Percentiles rank a stretch among this genome's conserved stretches.
These are phyloP conservation scores for Dictyostelium citrinum DNA, from an alignment of 78 protist genomes.

Conservation along the genomic window DNA sequence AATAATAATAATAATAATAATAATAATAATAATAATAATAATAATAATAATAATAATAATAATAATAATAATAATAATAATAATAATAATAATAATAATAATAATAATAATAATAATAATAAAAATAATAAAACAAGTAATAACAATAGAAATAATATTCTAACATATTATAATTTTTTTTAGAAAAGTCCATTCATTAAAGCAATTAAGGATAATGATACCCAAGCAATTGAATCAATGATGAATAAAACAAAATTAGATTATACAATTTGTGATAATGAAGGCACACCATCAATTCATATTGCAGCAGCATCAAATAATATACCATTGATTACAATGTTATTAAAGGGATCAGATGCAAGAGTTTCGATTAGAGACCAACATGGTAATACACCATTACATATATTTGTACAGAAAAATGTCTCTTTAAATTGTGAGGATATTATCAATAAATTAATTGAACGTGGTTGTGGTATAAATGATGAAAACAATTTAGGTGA, in stretches of 20 bases:
- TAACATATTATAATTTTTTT: neutral
- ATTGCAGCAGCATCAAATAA: slow-evolving; percentile 37
- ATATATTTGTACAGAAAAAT: slow-evolving; percentile 38
- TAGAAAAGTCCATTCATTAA: slow-evolving; percentile 62
- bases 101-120: no score
- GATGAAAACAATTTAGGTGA: slow-evolving; percentile 49
- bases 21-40: no score
- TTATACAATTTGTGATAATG: slow-evolving; percentile 30
- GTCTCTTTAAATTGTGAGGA: slow-evolving; percentile 10
- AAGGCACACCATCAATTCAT: slow-evolving; percentile 61
- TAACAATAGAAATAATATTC: no score
- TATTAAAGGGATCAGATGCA: slow-evolving; percentile 30
- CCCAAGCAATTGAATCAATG: neutral
- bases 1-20: no score
- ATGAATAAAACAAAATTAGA: slow-evolving; percentile 28
- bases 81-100: neutral
- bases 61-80: no score
- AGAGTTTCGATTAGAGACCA: slow-evolving; percentile 32
- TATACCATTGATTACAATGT: slow-evolving; percentile 17
- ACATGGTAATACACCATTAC: slow-evolving; percentile 68
- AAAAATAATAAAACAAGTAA: no score
- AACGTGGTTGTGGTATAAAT: slow-evolving; percentile 36
- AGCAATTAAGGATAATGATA: slow-evolving; percentile 60
- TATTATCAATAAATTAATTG: slow-evolving; percentile 23
- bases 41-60: no score